These are phyloP conservation scores for Geotrichum armillariae DNA, from an alignment of 1,139 yeast genomes.

Conservation along the genomic window DNA sequence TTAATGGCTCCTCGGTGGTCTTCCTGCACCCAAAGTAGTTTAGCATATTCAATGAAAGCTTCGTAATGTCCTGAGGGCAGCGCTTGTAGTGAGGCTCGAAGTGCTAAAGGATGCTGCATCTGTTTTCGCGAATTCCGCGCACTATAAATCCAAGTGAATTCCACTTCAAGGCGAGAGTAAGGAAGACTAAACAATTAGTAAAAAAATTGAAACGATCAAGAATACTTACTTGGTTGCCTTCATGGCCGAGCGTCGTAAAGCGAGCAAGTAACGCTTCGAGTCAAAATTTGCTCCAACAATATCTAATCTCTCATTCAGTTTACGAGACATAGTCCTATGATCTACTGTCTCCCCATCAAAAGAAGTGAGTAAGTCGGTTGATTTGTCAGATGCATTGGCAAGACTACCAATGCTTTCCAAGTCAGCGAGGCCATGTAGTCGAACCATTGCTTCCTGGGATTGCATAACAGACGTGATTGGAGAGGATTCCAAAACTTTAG, in stretches of 20 bases:
- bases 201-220: background rate
- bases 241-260: conserved; percentile 49
- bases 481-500: conserved; percentile 60
- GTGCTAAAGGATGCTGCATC: conserved; percentile 70
- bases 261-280: conserved; percentile 40
- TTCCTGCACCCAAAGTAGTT: conserved; percentile 86
- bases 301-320: conserved; percentile 37
- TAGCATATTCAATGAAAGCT: conserved; percentile 79
- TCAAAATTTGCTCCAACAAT: conserved; percentile 39
- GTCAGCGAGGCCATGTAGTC: conserved; percentile 74
- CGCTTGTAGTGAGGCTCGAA: conserved; percentile 71
- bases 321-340: conserved; percentile 29
- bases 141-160: conserved; percentile 56
- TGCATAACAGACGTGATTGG: conserved; percentile 63
- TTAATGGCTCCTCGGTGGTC: conserved; percentile 85
- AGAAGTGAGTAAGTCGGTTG: conserved; percentile 17
- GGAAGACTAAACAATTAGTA: conserved; percentile 38
- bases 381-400: conserved; percentile 23
- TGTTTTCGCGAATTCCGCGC: conserved; percentile 70
- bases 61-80: conserved; percentile 47
- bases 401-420: conserved; percentile 41
- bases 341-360: conserved; percentile 26
- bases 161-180: conserved; percentile 45
- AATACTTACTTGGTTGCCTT: conserved; percentile 27
- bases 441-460: conserved; percentile 55